A percentile compares a stretch with the other conserved stretches of the same genome.
Evolutionary conservation across 371 early-diverging fungal genomes (phyloP).

Genomic region (Batkoa obscura): DNA sequence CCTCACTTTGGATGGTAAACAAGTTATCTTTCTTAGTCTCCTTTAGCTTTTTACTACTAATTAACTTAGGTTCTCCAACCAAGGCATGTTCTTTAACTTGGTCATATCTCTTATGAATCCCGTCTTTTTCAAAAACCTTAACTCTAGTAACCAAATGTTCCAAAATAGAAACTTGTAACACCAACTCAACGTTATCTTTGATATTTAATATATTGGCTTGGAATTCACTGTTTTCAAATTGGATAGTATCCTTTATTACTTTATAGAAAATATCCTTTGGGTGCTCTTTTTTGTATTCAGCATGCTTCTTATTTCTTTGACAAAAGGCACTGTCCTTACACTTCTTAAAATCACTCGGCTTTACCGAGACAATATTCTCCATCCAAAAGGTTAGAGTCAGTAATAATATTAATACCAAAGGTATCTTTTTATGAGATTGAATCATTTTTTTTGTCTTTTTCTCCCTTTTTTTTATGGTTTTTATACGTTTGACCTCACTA

Average conservation of each 20-base stretch:
- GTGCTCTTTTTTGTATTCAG: slow-evolving; percentile 29
- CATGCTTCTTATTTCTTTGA: slow-evolving; percentile 69
- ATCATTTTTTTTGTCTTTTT: too few species aligned
- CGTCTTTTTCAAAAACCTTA: slow-evolving; percentile 40
- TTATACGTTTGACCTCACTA: too few species aligned
- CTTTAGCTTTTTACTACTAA: neutral
- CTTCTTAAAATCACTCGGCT: slow-evolving; percentile 73
- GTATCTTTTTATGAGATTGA: too few species aligned
- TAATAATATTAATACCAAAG: too few species aligned
- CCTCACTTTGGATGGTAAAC: slow-evolving; percentile 4
- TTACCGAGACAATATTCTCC: slow-evolving; percentile 14
- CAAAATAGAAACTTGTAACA: neutral
- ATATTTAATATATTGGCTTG: slow-evolving; percentile 35
- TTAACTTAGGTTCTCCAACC: slow-evolving; percentile 16
- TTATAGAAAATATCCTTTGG: slow-evolving; percentile 34
- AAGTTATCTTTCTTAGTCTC: slow-evolving; percentile 9
- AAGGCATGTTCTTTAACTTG: slow-evolving; percentile 39
- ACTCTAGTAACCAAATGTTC: slow-evolving; percentile 23
- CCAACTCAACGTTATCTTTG: slow-evolving; percentile 18
- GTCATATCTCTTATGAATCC: slow-evolving; percentile 48
- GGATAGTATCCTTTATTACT: slow-evolving; percentile 26
- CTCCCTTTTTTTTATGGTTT: too few species aligned
- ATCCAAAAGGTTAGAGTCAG: too few species aligned
- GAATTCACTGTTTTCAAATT: slow-evolving; percentile 22
- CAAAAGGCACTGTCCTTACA: slow-evolving; percentile 83